Base-by-base conservation (phyloP, 306 rosid species). In the Trichosanthes truncata region DNA sequence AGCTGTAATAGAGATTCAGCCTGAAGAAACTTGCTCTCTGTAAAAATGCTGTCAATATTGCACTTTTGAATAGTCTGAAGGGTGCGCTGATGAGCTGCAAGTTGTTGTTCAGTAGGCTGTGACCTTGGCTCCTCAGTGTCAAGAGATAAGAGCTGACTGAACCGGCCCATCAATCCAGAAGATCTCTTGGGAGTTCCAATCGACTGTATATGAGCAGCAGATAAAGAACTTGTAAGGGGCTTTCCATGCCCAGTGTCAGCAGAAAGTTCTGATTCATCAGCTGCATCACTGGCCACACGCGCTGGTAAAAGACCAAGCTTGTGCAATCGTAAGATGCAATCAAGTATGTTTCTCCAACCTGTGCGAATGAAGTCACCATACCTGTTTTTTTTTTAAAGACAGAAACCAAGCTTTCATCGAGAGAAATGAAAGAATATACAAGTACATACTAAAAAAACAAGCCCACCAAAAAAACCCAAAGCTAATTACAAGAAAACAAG, bases 251-350 rank as follows among this genome's bases (percentile, higher is more conserved):
- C 91, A 61, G 89, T 79, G 84, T 95, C 99, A 76, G 92, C 81
- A 81, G 97, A 86, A 61, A 87, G 88, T 83, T 95, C 97, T 10
- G 94, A 87, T 62, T 93, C 99, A 52, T 95, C 97, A 33, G 97
- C 96, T 83, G 97, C 96, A 78, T 93, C 97, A 84, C 97, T 93
- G 82, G 97, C 99, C 87, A 95, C 97, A 76, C 96, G 96, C 59
- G 99, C 97, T 26, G 99, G 98, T 81, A 95, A 97, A 79, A 95
- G 97, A 80, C 99, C 97, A 60, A 95, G 93, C 89, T 95, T 95
- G 91, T 95, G 97, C 81, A 95, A 81, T 78, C 96, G 88, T 87
- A 95, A 85, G 84, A 93, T 91, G 87, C 99, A 95, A 83, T 95
- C 98, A 82, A 95, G 88, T 81, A 95, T 95, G 85, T 95, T 95